Evolutionary conservation across 306 rosid genomes (phyloP).

Genomic region (Parietaria judaica): DNA sequence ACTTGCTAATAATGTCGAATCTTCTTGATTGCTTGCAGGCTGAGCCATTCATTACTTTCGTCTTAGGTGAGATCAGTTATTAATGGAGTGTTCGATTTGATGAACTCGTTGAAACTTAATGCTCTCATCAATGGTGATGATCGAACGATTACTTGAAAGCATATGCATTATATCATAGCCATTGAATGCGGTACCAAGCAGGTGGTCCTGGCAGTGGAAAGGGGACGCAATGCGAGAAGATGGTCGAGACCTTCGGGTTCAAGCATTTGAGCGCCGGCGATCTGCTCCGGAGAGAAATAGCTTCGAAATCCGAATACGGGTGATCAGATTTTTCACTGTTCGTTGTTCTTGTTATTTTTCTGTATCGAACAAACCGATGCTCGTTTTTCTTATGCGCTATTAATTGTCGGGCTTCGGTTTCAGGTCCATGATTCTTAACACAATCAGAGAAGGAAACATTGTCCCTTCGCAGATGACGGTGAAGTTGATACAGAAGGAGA

Average conservation of each 20-base stretch:
- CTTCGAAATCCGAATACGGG: conserved; percentile 62
- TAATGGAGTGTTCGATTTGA: neutral
- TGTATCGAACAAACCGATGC: neutral
- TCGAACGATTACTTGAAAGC: too few relatives aligned
- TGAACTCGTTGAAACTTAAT: too few relatives aligned
- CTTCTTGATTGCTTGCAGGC: conserved; percentile 44
- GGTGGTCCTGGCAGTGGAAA: conserved; percentile 98
- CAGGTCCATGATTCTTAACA: conserved; percentile 68
- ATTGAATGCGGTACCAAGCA: conserved; percentile 2
- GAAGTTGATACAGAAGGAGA: conserved; percentile 66
- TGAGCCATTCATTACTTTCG: conserved; percentile 61
- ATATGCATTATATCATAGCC: too few relatives aligned
- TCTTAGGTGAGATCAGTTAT: conserved; percentile 52
- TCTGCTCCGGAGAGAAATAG: conserved; percentile 77
- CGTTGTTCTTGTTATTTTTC: too few relatives aligned
- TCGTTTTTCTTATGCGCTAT: conserved; percentile 15
- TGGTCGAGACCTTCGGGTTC: conserved; percentile 71
- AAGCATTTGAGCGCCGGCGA: conserved; percentile 97
- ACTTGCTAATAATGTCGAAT: conserved; percentile 12
- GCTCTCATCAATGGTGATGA: too few relatives aligned
- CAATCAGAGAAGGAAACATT: conserved; percentile 73
- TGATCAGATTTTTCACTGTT: conserved; percentile 16
- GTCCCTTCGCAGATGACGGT: conserved; percentile 89
- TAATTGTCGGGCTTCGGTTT: conserved; percentile 27
- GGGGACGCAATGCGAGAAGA: conserved; percentile 87